These are phyloP conservation scores for Grigorovia transvaalensis DNA, from an alignment of 805 yeast genomes.

Conservation along the genomic window DNA sequence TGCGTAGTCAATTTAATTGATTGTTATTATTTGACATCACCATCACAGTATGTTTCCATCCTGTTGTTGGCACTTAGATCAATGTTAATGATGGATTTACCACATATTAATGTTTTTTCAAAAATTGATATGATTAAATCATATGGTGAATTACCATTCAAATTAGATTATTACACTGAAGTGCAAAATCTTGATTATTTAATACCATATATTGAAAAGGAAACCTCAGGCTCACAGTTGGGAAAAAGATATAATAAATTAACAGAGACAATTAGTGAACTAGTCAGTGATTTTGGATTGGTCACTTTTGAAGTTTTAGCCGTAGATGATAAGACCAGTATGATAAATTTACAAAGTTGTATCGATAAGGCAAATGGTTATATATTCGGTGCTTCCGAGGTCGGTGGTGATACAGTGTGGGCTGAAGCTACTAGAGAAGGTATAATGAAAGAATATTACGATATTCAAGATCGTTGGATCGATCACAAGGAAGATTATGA, in stretches of 20 bases:
- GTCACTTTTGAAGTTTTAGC: conserved; percentile 84
- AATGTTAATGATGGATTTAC: conserved; percentile 86
- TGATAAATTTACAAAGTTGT: conserved; percentile 68
- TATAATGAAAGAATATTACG: conserved; percentile 43
- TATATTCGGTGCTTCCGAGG: conserved; percentile 81
- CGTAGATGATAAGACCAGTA: conserved; percentile 82
- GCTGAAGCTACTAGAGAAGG: conserved; percentile 88
- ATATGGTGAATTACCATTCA: conserved; percentile 76
- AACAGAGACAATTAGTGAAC: conserved; percentile 68
- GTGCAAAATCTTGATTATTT: conserved; percentile 73
- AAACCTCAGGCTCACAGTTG: conserved; percentile 49
- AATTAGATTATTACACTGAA: conserved; percentile 79
- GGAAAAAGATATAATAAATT: conserved; percentile 55
- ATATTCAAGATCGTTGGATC: conserved; percentile 92
- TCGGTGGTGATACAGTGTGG: conserved; percentile 97
- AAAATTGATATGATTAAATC: conserved; percentile 73
- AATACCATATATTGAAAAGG: conserved; percentile 58
- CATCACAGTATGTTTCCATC: conserved; percentile 81
- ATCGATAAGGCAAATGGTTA: conserved; percentile 93
- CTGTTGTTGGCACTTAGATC: conserved; percentile 72
- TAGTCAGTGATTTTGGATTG: conserved; percentile 77
- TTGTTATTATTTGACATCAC: conserved; percentile 68
- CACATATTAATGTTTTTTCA: conserved; percentile 86
- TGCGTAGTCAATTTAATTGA: conserved; percentile 85
- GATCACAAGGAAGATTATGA: conserved; percentile 76